Evolutionary conservation across 345 rosid species (phyloP).

Genomic region (Cardiospermum halicacabum): DNA sequence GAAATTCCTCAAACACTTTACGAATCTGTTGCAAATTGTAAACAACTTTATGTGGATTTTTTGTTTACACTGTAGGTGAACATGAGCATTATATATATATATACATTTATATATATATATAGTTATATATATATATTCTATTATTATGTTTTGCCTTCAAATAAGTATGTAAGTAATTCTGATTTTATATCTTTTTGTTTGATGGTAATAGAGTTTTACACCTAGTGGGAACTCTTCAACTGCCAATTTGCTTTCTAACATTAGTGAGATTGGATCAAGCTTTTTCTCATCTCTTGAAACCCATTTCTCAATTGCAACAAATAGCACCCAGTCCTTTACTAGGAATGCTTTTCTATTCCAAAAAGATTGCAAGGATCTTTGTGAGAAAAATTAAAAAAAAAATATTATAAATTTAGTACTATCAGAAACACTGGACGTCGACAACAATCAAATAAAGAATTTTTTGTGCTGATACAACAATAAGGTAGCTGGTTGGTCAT

Average conservation of each 20-base stretch:
- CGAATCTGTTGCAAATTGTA: conserved; percentile 48
- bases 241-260: conserved; percentile 43
- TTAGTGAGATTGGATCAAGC: conserved; percentile 46
- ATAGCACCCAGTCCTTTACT: conserved; percentile 23
- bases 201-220: conserved; percentile 38
- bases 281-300: conserved; percentile 64
- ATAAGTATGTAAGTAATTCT: conserved; percentile 1
- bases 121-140: no score
- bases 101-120: conserved; percentile 5
- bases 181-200: conserved; percentile 17
- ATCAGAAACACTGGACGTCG: conserved; percentile 28
- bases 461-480: conserved; percentile 27
- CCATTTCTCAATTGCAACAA: conserved; percentile 31
- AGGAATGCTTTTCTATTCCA: conserved; percentile 24
- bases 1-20: conserved; percentile 50
- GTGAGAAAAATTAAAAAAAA: conserved; percentile 37
- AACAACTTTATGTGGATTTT: conserved; percentile 43
- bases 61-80: conserved; percentile 55
- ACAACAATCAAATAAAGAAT: conserved; percentile 30
- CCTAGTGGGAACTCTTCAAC: conserved; percentile 45
- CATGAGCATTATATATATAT: conserved; percentile 4
- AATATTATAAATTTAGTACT: conserved; percentile 32
- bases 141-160: conserved; percentile 6
- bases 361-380: conserved; percentile 50
- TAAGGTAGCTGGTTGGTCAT: conserved; percentile 82